phyloP scores from a whole-genome alignment of 169 alveolate genomes.

The Amoebophrya sp. region DNA sequence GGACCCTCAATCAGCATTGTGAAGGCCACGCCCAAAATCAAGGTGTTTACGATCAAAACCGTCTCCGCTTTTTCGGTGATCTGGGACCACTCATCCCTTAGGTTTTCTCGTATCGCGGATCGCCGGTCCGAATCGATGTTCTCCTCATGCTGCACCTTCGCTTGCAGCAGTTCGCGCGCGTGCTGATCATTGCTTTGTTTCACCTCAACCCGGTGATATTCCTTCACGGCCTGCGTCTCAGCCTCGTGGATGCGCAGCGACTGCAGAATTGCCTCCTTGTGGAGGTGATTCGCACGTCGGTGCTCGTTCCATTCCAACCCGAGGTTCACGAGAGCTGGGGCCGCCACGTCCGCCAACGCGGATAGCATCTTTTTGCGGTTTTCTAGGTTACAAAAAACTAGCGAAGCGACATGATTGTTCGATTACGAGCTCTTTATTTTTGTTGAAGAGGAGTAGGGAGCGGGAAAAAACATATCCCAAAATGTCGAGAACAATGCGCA shows the following conservation, averaged over 20 bases:
- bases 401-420: too few relatives aligned
- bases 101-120: background rate
- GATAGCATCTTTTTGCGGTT: background rate
- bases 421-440: too few relatives aligned
- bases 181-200: background rate
- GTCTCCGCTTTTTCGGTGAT: slow-evolving; percentile 6
- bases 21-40: slow-evolving; percentile 1
- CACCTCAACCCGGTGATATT: background rate
- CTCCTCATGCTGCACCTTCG: slow-evolving; percentile 11
- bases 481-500: too few relatives aligned
- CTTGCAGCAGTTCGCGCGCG: background rate
- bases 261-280: background rate
- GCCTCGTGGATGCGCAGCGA: background rate
- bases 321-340: background rate
- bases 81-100: slow-evolving; percentile 1
- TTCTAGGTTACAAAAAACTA: too few relatives aligned
- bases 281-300: slow-evolving; percentile 1
- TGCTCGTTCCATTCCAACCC: slow-evolving; percentile 1
- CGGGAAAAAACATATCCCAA: too few relatives aligned
- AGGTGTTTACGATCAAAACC: background rate
- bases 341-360: slow-evolving; percentile 8
- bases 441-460: too few relatives aligned
- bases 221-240: slow-evolving; percentile 13
- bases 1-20: background rate
- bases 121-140: slow-evolving; percentile 25